Base-by-base conservation (phyloP, 176 grass and related monocot species). In the Ampelocalamus luodianensis region DNA sequence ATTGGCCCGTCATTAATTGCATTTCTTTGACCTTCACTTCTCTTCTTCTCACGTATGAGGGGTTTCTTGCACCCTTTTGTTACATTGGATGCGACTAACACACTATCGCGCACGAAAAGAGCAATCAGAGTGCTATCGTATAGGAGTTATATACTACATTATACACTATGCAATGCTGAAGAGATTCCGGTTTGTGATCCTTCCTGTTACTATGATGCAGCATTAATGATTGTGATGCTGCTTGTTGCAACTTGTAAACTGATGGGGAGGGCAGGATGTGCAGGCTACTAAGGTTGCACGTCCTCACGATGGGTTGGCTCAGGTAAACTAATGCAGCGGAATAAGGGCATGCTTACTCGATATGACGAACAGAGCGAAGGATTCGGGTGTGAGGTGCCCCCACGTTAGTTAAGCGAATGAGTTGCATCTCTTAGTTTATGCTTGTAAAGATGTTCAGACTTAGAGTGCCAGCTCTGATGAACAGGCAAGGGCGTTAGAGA, bases 271-370 rank as follows among this genome's bases (percentile, higher is more conserved):
- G 65, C 22, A 24, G 39, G 62, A 76, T 59, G 79, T 82, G 85
- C 85, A 82, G 86, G 86, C 79, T 59, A 77, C 79, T 61, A 40
- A 29, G 37, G 20, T 14, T 15, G 86, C 79, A 82, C 79, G 78
- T 71, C 71, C 8, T 42, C 3, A 3, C 6, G 1, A 58, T n/a
- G 10, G 58, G 6, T 17, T 46, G 32, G 63, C 34, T 76, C 4
- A 84, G 27, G 49, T 85, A 71, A 79, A 85, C 74, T 61, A 85
- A 61, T 85, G 49, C 38, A 32, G 11, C 16, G 36, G 38, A 60
- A 60, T 68, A 48, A 72, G 14, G 34, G 7, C 18, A 39, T 17
- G 29, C 18, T 42, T 56, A 8, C 12, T 26, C n/a, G 22, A 70
- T 24, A 56, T 23, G 50, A 32, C 23, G 39, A n/a, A 4, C 34